These are phyloP conservation scores for Psidium friedrichsthalianum DNA, from an alignment of 345 rosid genomes.

Conservation along the genomic window DNA sequence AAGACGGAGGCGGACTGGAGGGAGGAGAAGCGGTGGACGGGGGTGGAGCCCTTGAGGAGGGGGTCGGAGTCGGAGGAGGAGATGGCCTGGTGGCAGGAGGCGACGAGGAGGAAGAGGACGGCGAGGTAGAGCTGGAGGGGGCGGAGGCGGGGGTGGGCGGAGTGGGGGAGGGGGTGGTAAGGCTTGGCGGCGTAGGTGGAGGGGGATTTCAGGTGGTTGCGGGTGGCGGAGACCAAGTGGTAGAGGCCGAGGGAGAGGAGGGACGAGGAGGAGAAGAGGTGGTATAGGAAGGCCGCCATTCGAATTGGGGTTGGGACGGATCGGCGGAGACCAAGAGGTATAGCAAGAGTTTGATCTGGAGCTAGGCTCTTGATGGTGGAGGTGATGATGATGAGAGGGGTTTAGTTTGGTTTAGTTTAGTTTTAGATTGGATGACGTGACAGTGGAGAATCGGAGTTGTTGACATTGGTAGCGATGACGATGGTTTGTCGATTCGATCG, in stretches of 20 bases:
- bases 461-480: neutral
- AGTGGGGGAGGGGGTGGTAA: constrained; percentile 38
- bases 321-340: neutral
- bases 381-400: neutral
- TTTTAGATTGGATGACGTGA: neutral
- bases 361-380: neutral
- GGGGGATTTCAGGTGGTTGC: constrained; percentile 54
- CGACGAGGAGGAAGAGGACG: constrained; percentile 46
- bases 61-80: constrained; percentile 70
- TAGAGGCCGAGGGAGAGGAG: constrained; percentile 59
- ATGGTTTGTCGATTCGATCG: neutral
- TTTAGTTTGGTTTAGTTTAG: neutral
- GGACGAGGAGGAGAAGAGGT: constrained; percentile 50
- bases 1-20: constrained; percentile 73
- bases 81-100: constrained; percentile 57
- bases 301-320: neutral
- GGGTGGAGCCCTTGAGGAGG: constrained; percentile 68
- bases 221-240: constrained; percentile 59
- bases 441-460: neutral
- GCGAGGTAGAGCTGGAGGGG: constrained; percentile 50
- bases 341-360: neutral
- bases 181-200: constrained; percentile 76
- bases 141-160: constrained; percentile 28
- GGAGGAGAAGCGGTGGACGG: constrained; percentile 75
- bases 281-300: constrained; percentile 56